A percentile compares a stretch with the other conserved stretches of the same genome.
phyloP scores from a whole-genome alignment of 129 eudicot species.

The Artemisia annua region DNA sequence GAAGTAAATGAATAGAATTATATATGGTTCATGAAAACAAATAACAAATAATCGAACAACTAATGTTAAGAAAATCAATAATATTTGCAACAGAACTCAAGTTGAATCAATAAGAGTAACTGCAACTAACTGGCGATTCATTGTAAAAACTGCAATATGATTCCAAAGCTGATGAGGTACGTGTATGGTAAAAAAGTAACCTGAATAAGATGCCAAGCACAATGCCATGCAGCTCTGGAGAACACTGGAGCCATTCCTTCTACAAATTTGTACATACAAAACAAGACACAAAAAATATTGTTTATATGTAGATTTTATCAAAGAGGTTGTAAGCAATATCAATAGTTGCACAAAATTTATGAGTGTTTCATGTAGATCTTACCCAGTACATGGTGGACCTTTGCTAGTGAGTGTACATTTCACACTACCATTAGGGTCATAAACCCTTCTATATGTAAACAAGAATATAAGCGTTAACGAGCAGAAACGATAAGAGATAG shows the following conservation, averaged over 20 bases:
- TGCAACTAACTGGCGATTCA: background rate
- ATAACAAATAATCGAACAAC: background rate
- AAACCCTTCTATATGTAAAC: too few species aligned
- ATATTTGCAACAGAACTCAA: background rate
- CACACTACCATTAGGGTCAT: too few species aligned
- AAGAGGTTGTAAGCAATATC: background rate
- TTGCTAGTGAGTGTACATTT: too few species aligned
- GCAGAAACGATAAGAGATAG: too few species aligned
- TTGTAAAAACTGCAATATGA: background rate
- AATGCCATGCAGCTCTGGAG: slow-evolving; percentile 93
- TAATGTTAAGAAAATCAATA: background rate
- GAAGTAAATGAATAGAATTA: slow-evolving; percentile 13
- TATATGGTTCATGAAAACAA: background rate
- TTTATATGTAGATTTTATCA: background rate
- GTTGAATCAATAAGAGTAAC: background rate
- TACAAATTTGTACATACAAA: slow-evolving; percentile 62
- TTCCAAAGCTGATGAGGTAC: background rate
- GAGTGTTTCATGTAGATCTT: too few species aligned
- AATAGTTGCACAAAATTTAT: background rate
- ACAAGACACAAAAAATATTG: background rate
- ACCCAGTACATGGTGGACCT: too few species aligned
- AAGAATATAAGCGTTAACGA: too few species aligned
- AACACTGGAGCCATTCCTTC: slow-evolving; percentile 99
- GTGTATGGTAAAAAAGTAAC: slow-evolving; percentile 27
- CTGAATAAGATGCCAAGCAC: slow-evolving; percentile 99